Conservation (phyloP, 441 rosid species). For the Pelargonium australe region DNA sequence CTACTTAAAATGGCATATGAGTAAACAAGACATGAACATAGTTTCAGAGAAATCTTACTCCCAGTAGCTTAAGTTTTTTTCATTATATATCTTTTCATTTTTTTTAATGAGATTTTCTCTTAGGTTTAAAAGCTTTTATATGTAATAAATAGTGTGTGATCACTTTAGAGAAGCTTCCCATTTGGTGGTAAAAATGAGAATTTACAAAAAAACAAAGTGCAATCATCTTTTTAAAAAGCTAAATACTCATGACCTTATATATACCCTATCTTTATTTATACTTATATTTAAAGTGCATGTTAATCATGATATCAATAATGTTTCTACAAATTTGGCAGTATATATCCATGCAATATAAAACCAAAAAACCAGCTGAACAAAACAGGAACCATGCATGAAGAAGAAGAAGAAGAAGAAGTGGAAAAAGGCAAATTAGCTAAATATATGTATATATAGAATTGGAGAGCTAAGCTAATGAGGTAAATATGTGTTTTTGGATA, state of each 20-base stretch:
- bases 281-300: slow-evolving; percentile 24
- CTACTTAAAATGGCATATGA: neutral
- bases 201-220: slow-evolving; percentile 7
- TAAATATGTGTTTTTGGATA: neutral
- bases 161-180: slow-evolving; percentile 25
- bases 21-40: neutral
- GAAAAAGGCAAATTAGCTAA: neutral
- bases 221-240: slow-evolving; percentile 30
- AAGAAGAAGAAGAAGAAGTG: neutral
- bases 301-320: slow-evolving; percentile 18
- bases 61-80: neutral
- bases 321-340: slow-evolving; percentile 2
- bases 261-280: slow-evolving; percentile 21
- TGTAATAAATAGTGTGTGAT: neutral
- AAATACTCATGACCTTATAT: neutral
- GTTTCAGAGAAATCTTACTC: neutral
- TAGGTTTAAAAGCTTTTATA: no score
- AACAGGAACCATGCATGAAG: neutral
- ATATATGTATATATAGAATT: neutral
- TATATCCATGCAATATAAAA: neutral
- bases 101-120: no score
- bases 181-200: slow-evolving; percentile 11
- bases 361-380: neutral
- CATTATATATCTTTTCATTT: no score
- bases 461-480: slow-evolving; percentile 1